These are phyloP conservation scores for Sequoia sempervirens DNA, from an alignment of 75 land plant species.

Conservation along the genomic window DNA sequence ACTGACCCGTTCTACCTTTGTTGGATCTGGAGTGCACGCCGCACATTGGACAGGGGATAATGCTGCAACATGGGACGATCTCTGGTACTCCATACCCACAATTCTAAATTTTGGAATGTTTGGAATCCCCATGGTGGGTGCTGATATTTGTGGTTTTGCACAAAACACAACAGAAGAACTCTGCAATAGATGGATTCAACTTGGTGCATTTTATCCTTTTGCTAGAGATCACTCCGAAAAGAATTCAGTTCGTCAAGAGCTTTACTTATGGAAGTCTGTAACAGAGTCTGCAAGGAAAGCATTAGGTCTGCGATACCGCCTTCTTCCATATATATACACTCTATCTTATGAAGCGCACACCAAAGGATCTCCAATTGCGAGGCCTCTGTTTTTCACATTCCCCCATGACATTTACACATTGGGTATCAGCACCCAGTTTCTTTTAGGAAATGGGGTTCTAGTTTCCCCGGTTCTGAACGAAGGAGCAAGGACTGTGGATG, in stretches of 20 bases:
- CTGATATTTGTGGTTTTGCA: constrained; percentile 77
- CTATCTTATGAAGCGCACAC: constrained; percentile 59
- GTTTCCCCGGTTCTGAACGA: constrained; percentile 66
- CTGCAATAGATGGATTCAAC: constrained; percentile 49
- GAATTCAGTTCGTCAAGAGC: constrained; percentile 34
- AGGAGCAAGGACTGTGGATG: constrained; percentile 36
- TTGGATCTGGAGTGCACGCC: constrained; percentile 64
- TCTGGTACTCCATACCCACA: constrained; percentile 60
- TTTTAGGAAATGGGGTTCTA: constrained; percentile 52
- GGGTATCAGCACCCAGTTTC: constrained; percentile 58
- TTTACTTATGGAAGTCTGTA: constrained; percentile 60
- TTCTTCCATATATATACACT: constrained; percentile 72
- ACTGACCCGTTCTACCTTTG: constrained; percentile 66
- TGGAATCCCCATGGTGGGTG: constrained; percentile 87
- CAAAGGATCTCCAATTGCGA: constrained; percentile 66
- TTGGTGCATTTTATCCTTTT: constrained; percentile 81
- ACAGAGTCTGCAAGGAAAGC: constrained; percentile 66
- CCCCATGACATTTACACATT: constrained; percentile 33
- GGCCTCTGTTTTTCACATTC: constrained; percentile 79
- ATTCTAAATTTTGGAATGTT: constrained; percentile 60
- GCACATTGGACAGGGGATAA: constrained; percentile 93
- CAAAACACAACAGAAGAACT: constrained; percentile 71
- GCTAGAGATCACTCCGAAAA: constrained; percentile 49
- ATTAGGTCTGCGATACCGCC: constrained; percentile 59
- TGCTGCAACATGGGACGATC: constrained; percentile 70